A percentile compares a stretch with the other conserved stretches of the same genome.
phyloP scores from a whole-genome alignment of 1,284 basidiomycete species.

The Cryptococcus sp. region DNA sequence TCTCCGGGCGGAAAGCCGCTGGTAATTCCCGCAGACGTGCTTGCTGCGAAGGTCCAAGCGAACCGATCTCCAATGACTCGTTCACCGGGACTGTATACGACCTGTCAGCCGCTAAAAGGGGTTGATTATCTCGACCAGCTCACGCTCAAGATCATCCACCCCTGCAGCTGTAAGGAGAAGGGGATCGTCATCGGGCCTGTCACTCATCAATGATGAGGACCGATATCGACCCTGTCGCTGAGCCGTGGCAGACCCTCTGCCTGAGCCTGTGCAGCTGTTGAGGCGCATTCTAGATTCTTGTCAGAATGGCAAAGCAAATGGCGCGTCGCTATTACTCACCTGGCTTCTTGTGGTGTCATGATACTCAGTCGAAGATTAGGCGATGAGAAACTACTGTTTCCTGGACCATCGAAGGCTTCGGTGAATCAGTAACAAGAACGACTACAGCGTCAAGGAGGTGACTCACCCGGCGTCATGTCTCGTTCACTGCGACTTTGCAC shows the following conservation, averaged over 20 bases:
- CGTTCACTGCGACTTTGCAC: constrained; percentile 7
- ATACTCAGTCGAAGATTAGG: constrained; percentile 29
- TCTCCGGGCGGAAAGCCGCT: constrained; percentile 31
- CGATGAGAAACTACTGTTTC: constrained; percentile 25
- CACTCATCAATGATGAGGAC: constrained; percentile 19
- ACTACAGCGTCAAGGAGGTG: background rate
- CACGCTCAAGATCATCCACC: constrained; percentile 24
- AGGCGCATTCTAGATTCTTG: constrained; percentile 8
- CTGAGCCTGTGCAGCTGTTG: constrained; percentile 10
- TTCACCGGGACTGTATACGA: constrained; percentile 4
- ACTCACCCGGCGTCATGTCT: constrained; percentile 13
- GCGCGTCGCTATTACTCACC: constrained; percentile 18
- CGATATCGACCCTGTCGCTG: constrained; percentile 3
- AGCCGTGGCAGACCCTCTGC: background rate
- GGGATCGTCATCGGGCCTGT: constrained; percentile 26
- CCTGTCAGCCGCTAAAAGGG: background rate
- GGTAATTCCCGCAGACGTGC: constrained; percentile 24
- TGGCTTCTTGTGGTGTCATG: constrained; percentile 41
- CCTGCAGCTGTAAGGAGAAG: constrained; percentile 12
- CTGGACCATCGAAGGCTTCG: constrained; percentile 13
- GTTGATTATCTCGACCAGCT: constrained; percentile 2
- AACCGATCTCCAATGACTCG: constrained; percentile 1
- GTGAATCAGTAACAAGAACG: background rate
- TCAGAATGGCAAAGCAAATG: background rate
- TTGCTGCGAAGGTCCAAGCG: constrained; percentile 12